Percentiles rank a stretch among this genome's conserved stretches.
These are phyloP conservation scores for Nematodospora anomalae DNA, from an alignment of 1,139 yeast genomes.

Conservation along the genomic window DNA sequence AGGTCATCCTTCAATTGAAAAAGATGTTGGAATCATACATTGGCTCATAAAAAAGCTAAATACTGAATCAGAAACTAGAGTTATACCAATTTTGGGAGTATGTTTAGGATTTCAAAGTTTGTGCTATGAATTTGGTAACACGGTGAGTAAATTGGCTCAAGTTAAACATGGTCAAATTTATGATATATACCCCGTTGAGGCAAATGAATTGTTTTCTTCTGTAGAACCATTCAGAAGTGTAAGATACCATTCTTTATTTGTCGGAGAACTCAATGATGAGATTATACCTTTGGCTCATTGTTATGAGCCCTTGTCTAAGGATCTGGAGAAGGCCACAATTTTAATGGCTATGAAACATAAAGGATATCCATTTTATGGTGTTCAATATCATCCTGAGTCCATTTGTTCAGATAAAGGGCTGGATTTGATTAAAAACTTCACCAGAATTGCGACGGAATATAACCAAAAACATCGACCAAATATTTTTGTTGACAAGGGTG, in stretches of 20 bases:
- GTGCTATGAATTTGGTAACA: slow-evolving; percentile 64
- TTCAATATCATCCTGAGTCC: slow-evolving; percentile 97
- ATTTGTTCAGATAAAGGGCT: slow-evolving; percentile 75
- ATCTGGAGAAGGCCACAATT: slow-evolving; percentile 30
- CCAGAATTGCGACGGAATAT: slow-evolving; percentile 47
- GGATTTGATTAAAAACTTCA: slow-evolving; percentile 60
- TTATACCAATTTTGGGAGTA: slow-evolving; percentile 79
- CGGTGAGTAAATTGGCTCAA: slow-evolving; percentile 50
- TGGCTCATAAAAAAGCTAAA: slow-evolving; percentile 41
- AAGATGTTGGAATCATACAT: slow-evolving; percentile 78
- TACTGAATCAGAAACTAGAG: slow-evolving; percentile 13
- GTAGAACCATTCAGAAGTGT: slow-evolving; percentile 57
- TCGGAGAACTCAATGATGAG: slow-evolving; percentile 28
- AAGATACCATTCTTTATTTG: slow-evolving; percentile 85
- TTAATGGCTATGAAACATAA: slow-evolving; percentile 79
- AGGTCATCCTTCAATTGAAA: slow-evolving; percentile 69
- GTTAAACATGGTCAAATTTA: slow-evolving; percentile 90
- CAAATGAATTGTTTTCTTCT: slow-evolving; percentile 18
- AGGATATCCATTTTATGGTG: slow-evolving; percentile 76
- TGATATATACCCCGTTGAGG: slow-evolving; percentile 34
- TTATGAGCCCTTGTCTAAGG: slow-evolving; percentile 27
- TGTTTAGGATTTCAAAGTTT: slow-evolving; percentile 92
- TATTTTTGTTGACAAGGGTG: slow-evolving; percentile 4
- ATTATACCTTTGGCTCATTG: slow-evolving; percentile 62
- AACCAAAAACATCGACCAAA: slow-evolving; percentile 24